Evolutionary conservation across 331 rosid species (phyloP).

Genomic region (Rhamnella rubrinervis): DNA sequence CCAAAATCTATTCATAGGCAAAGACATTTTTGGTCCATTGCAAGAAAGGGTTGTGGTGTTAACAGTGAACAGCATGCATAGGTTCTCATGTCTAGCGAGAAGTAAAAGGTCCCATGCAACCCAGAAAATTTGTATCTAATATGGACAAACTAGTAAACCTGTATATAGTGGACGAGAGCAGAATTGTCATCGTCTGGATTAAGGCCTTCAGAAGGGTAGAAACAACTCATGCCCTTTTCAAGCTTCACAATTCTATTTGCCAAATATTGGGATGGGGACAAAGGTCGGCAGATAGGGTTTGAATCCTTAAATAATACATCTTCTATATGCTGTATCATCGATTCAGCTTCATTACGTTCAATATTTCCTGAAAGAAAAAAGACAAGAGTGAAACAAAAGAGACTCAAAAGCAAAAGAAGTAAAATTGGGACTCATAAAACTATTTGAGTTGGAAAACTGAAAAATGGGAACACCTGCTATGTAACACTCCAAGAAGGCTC

Average conservation of each 20-base stretch:
- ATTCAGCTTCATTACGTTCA: slow-evolving; percentile 69
- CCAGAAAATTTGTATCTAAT: neutral
- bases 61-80: too few relatives aligned
- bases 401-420: slow-evolving; percentile 6
- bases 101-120: neutral
- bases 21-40: too few relatives aligned
- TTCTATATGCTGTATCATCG: slow-evolving; percentile 64
- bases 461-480: slow-evolving; percentile 55
- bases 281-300: slow-evolving; percentile 60
- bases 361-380: slow-evolving; percentile 61
- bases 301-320: slow-evolving; percentile 55
- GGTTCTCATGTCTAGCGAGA: neutral
- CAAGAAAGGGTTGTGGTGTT: too few relatives aligned
- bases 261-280: slow-evolving; percentile 78
- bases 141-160: slow-evolving; percentile 41
- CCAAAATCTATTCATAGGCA: too few relatives aligned
- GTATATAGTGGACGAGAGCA: slow-evolving; percentile 77
- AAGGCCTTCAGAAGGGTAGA: slow-evolving; percentile 80
- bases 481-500: slow-evolving; percentile 74
- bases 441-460: slow-evolving; percentile 3
- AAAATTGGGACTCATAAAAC: slow-evolving; percentile 16
- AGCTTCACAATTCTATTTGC: slow-evolving; percentile 79
- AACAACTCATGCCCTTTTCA: slow-evolving; percentile 59
- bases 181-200: slow-evolving; percentile 86
- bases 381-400: neutral